Conservation (phyloP, 1,139 yeast genomes). For the Candida sanyaensis region DNA sequence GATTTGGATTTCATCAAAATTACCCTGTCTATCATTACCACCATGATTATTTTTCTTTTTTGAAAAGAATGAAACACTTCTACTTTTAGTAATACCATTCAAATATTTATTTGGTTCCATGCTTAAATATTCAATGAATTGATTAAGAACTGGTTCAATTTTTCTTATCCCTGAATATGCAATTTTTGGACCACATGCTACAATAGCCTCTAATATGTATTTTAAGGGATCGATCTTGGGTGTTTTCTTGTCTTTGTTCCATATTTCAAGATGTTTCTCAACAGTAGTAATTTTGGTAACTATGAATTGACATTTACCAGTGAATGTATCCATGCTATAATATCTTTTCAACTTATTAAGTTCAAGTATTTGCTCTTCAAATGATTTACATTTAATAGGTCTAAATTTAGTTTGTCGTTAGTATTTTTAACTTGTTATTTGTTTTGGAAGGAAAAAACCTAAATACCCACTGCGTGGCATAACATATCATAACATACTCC, state of each 20-base stretch:
- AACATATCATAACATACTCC: conserved; percentile 4
- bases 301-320: conserved; percentile 13
- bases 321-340: conserved; percentile 10
- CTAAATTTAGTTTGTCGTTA: neutral
- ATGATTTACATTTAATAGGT: conserved; percentile 8
- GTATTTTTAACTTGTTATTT: no score
- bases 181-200: conserved; percentile 12
- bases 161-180: conserved; percentile 11
- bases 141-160: conserved; percentile 12
- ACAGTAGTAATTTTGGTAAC: conserved; percentile 9
- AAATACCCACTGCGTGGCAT: no score
- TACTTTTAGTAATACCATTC: neutral
- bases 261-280: conserved; percentile 8
- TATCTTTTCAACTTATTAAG: conserved; percentile 8
- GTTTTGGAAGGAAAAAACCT: no score
- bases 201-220: conserved; percentile 12
- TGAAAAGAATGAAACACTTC: conserved; percentile 11
- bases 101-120: neutral
- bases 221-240: conserved; percentile 10
- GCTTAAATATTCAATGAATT: conserved; percentile 8
- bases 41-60: neutral
- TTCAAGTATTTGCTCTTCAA: conserved; percentile 13
- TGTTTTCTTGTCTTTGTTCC: conserved; percentile 10
- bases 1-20: neutral
- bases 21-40: neutral